These are phyloP conservation scores for Collybia mongolica DNA, from an alignment of 768 basidiomycete genomes.

Conservation along the genomic window DNA sequence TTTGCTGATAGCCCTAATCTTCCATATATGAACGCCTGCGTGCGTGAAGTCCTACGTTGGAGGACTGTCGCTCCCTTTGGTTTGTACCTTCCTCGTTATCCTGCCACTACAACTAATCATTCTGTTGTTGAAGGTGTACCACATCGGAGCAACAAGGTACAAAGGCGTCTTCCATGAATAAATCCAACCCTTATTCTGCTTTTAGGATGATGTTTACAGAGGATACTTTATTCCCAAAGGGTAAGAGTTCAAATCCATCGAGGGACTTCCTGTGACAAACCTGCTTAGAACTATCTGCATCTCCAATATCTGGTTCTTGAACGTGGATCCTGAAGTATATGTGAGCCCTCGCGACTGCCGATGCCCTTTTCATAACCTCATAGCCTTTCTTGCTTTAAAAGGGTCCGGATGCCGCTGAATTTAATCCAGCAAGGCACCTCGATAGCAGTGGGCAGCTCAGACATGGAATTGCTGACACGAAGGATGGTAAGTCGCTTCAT, in stretches of 20 bases:
- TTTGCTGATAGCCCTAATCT: constrained; percentile 23
- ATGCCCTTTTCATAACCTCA: not conserved
- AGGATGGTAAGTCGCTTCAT: not conserved
- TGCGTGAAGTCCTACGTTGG: constrained; percentile 29
- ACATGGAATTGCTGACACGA: not conserved
- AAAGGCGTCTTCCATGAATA: too few species aligned
- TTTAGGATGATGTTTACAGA: constrained; percentile 8
- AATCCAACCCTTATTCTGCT: not conserved
- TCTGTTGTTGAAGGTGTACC: not conserved
- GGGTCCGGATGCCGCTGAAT: not conserved
- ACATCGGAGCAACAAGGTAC: not conserved
- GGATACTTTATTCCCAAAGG: constrained; percentile 13
- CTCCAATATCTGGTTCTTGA: not conserved
- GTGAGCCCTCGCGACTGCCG: not conserved
- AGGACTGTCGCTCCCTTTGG: constrained; percentile 22
- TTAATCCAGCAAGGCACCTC: not conserved
- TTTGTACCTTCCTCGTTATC: not conserved
- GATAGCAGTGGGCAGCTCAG: not conserved
- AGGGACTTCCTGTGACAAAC: not conserved
- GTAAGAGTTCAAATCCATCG: constrained; percentile 5
- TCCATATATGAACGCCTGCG: constrained; percentile 26
- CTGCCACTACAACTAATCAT: not conserved
- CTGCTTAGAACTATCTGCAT: not conserved
- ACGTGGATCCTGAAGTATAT: not conserved
- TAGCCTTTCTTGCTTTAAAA: not conserved